Conservation (phyloP, 2,329 filamentous ascomycete species). For the Talaromyces sp. region DNA sequence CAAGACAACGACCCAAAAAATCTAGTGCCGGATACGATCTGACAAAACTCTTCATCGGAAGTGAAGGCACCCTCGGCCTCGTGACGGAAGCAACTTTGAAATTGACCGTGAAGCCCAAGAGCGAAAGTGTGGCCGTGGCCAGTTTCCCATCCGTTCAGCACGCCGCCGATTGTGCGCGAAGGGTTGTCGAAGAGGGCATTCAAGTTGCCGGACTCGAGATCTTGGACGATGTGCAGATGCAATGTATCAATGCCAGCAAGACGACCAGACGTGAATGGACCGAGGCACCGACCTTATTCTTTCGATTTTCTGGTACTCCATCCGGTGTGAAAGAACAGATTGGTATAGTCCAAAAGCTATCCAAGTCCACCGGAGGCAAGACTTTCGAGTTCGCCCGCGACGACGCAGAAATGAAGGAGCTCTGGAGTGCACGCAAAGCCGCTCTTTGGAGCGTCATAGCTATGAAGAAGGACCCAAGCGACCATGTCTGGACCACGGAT, state of each 20-base stretch:
- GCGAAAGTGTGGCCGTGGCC: slow-evolving; percentile 75
- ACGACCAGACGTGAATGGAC: slow-evolving; percentile 57
- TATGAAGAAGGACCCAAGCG: slow-evolving; percentile 55
- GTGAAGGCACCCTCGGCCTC: slow-evolving; percentile 84
- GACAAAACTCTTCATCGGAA: slow-evolving; percentile 83
- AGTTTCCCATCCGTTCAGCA: slow-evolving; percentile 62
- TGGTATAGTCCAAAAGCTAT: slow-evolving; percentile 56
- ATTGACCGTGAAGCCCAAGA: slow-evolving; percentile 74
- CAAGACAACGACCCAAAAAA: slow-evolving; percentile 80
- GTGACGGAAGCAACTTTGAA: slow-evolving; percentile 90
- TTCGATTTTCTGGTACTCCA: slow-evolving; percentile 69
- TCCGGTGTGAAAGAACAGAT: slow-evolving; percentile 63
- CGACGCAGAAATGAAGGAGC: slow-evolving; percentile 62
- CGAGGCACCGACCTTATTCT: slow-evolving; percentile 68
- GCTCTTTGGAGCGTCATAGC: slow-evolving; percentile 71
- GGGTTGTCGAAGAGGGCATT: slow-evolving; percentile 75
- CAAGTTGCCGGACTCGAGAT: slow-evolving; percentile 91
- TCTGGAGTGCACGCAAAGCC: slow-evolving; percentile 74
- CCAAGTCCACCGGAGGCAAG: slow-evolving; percentile 52
- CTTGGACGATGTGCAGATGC: slow-evolving; percentile 87
- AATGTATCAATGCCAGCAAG: slow-evolving; percentile 57
- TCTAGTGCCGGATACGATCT: slow-evolving; percentile 89
- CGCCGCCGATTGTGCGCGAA: slow-evolving; percentile 74
- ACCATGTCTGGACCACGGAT: slow-evolving; percentile 74
- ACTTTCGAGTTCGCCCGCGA: slow-evolving; percentile 66